phyloP scores from a whole-genome alignment of 805 yeast species.

The Saturnispora galanensis region DNA sequence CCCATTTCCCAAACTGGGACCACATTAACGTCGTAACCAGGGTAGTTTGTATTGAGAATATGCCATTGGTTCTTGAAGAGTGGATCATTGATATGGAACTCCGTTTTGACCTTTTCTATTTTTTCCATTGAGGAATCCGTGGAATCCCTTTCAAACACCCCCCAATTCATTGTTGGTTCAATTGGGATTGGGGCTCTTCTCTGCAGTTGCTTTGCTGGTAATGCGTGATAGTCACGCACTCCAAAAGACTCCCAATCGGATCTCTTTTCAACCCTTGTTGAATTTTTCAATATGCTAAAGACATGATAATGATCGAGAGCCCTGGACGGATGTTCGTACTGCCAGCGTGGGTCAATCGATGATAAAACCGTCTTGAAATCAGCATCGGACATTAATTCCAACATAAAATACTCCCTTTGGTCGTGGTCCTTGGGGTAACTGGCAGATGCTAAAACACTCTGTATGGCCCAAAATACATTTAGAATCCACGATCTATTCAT shows the following conservation, averaged over 20 bases:
- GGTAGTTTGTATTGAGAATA: slow-evolving; percentile 58
- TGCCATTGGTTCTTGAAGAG: slow-evolving; percentile 87
- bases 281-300: slow-evolving; percentile 43
- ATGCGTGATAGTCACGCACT: slow-evolving; percentile 41
- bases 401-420: slow-evolving; percentile 47
- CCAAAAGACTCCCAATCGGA: slow-evolving; percentile 29
- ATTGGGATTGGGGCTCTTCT: slow-evolving; percentile 50
- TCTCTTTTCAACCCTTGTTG: slow-evolving; percentile 25
- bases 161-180: not conserved
- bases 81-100: slow-evolving; percentile 71
- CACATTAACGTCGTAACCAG: slow-evolving; percentile 82
- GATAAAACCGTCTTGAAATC: not conserved
- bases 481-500: not conserved
- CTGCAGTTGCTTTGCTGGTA: slow-evolving; percentile 43
- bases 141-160: slow-evolving; percentile 14
- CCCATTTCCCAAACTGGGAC: slow-evolving; percentile 76
- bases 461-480: not conserved
- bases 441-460: not conserved
- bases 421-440: slow-evolving; percentile 37
- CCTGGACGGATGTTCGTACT: slow-evolving; percentile 55
- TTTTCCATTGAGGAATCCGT: slow-evolving; percentile 44
- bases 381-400: slow-evolving; percentile 33
- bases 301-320: slow-evolving; percentile 56
- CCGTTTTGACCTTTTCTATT: slow-evolving; percentile 36
- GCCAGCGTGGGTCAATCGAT: slow-evolving; percentile 33